Base-by-base conservation (phyloP, 2,329 filamentous ascomycete species). In the Sporothrix brasiliensis region DNA sequence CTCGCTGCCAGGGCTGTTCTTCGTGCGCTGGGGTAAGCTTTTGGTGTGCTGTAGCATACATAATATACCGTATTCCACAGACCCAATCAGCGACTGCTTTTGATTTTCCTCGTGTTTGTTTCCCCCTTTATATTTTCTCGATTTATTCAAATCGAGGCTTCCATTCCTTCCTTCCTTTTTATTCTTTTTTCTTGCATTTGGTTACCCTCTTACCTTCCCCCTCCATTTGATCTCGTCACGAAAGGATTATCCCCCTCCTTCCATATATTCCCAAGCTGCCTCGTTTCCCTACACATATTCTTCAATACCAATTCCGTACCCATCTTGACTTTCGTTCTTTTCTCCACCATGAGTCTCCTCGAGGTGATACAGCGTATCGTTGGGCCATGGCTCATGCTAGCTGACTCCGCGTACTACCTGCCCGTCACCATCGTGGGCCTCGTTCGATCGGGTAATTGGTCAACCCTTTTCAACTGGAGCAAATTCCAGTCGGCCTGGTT, bases 401-500 rank as follows among this genome's bases (percentile, higher is more conserved):
- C 74, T 68, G 73, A 81, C 21, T 83, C 86, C 0, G 75, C 82
- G 34, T 78, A 77, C 71, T 86, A 83, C 77, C 79, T 90, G 19
- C 86, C 87, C 0, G 70, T 74, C 30, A 87, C 88, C 0, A 76
- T 89, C 65, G 47, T 79, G 49, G 72, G 76, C 14, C 80, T 88
- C 47, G 16, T 85, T 60, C 73, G 74, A 41, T 73, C 76, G 10
- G 73, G 76, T 60, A 75, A 82, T 61, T 77, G 79, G 69, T 47
- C 71, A 69, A 77, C 80, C 5, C 78, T 87, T 21, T 66, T 84
- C 58, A 83, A 81, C 21, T 80, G 78, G 1, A 76, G 78, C 2
- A 76, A 76, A 27, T 79, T 88, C 69, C 80, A 78, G 53, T 78
- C 81, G 2, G 81, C 79, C 73, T 89, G 88, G 85, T 91, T 91